phyloP scores from a whole-genome alignment of 352 stramenopile species.

The Halophytophthora polymorphica region DNA sequence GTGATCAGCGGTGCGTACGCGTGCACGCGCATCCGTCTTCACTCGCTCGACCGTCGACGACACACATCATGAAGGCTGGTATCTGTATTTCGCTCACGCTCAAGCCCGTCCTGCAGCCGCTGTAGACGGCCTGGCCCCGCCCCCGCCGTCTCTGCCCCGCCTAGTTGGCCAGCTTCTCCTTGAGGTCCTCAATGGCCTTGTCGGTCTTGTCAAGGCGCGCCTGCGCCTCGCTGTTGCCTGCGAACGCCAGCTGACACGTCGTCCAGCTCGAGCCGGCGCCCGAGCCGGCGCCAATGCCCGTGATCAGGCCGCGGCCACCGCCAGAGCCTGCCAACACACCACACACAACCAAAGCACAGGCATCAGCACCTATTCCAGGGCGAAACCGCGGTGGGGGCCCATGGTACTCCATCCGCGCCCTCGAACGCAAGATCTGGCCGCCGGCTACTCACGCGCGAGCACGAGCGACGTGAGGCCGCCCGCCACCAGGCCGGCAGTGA shows the following conservation, averaged over 20 bases:
- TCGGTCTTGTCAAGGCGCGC: conserved; percentile 69
- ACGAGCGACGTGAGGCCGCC: conserved; percentile 81
- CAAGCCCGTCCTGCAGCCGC: too few species aligned
- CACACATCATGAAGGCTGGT: background rate
- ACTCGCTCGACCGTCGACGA: background rate
- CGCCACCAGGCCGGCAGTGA: conserved; percentile 74
- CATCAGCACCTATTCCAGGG: background rate
- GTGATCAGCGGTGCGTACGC: too few species aligned
- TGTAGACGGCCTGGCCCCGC: too few species aligned
- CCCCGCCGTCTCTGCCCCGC: background rate
- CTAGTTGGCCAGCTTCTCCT: conserved; percentile 50
- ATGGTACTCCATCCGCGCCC: too few species aligned
- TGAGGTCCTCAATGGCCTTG: conserved; percentile 73
- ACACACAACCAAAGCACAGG: background rate
- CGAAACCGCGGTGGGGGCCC: too few species aligned
- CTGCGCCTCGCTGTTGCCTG: conserved; percentile 62
- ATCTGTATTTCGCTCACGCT: too few species aligned
- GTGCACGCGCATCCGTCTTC: too few species aligned
- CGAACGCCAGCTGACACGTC: conserved; percentile 81
- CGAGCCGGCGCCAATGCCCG: conserved; percentile 65
- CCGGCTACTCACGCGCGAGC: conserved; percentile 61
- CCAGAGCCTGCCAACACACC: conserved; percentile 46
- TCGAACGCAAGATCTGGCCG: background rate
- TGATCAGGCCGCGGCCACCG: conserved; percentile 55
- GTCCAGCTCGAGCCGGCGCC: conserved; percentile 82